Evolutionary conservation across 192 early-diverging fungal genomes (phyloP).

Genomic region (Backusella westeae): DNA sequence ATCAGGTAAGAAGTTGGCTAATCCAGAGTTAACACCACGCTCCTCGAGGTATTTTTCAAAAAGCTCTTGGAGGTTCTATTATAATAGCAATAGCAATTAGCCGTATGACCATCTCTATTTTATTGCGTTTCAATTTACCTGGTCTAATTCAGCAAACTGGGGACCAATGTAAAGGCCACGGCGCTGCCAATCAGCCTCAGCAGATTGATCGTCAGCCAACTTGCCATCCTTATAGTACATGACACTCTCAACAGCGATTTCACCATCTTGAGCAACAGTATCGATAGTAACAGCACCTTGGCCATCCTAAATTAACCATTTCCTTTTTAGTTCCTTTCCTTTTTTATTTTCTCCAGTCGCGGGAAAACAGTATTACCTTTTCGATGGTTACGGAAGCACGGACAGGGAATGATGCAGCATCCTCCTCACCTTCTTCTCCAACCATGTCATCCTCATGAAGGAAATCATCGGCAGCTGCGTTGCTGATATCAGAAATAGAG

Average conservation of each 20-base stretch:
- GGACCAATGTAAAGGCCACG: constrained; percentile 88
- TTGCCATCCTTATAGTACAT: constrained; percentile 62
- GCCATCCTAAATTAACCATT: constrained; percentile 43
- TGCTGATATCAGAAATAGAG: constrained; percentile 82
- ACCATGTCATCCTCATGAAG: constrained; percentile 54
- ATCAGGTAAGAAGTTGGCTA: constrained; percentile 82
- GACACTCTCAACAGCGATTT: constrained; percentile 85
- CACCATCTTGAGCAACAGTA: constrained; percentile 77
- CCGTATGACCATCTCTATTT: background rate
- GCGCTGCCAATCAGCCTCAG: constrained; percentile 89
- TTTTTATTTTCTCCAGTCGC: background rate
- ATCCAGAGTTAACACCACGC: constrained; percentile 76
- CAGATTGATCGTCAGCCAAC: constrained; percentile 59
- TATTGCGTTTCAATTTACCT: constrained; percentile 32
- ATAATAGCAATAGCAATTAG: background rate
- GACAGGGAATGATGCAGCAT: constrained; percentile 68
- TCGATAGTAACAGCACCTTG: constrained; percentile 81
- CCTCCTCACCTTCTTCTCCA: constrained; percentile 58
- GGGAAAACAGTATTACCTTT: constrained; percentile 45
- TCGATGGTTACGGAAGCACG: constrained; percentile 80
- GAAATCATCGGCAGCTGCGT: constrained; percentile 66
- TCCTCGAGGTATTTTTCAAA: constrained; percentile 83
- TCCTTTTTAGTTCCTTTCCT: background rate
- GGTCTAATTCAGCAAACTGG: constrained; percentile 88
- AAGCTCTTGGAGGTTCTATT: constrained; percentile 59